These are phyloP conservation scores for Salix exigua DNA, from an alignment of 345 rosid species.

Conservation along the genomic window DNA sequence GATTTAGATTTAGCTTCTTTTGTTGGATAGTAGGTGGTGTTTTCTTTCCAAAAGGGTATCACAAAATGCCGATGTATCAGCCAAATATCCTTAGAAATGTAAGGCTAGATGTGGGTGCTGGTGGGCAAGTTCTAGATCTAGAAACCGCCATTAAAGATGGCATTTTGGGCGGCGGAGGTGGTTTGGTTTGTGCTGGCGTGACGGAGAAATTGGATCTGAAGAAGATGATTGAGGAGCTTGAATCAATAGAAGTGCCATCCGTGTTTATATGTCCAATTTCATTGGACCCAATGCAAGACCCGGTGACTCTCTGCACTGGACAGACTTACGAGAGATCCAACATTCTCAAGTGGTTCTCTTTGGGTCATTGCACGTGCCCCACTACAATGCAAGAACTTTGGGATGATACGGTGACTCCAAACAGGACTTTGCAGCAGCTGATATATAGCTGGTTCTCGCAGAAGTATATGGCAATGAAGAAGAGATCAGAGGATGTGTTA, in stretches of 20 bases:
- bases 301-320: constrained; percentile 74
- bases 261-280: constrained; percentile 78
- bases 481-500: constrained; percentile 60
- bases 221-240: constrained; percentile 61
- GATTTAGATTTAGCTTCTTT: neutral
- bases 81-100: constrained; percentile 36
- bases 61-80: constrained; percentile 56
- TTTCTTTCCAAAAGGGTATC: neutral
- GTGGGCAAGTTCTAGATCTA: constrained; percentile 58
- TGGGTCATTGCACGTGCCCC: constrained; percentile 69
- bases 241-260: constrained; percentile 49
- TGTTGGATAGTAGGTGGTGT: neutral
- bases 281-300: constrained; percentile 71
- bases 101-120: constrained; percentile 25
- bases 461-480: constrained; percentile 54
- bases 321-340: constrained; percentile 69
- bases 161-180: constrained; percentile 47
- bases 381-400: constrained; percentile 79
- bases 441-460: constrained; percentile 64
- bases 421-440: constrained; percentile 57
- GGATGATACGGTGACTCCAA: constrained; percentile 61
- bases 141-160: constrained; percentile 66
- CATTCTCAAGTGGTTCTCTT: constrained; percentile 62
- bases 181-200: constrained; percentile 20
- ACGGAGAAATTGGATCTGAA: constrained; percentile 57